phyloP scores from a whole-genome alignment of 225 moss, liverwort and hornwort species.

The Ulota crispa region DNA sequence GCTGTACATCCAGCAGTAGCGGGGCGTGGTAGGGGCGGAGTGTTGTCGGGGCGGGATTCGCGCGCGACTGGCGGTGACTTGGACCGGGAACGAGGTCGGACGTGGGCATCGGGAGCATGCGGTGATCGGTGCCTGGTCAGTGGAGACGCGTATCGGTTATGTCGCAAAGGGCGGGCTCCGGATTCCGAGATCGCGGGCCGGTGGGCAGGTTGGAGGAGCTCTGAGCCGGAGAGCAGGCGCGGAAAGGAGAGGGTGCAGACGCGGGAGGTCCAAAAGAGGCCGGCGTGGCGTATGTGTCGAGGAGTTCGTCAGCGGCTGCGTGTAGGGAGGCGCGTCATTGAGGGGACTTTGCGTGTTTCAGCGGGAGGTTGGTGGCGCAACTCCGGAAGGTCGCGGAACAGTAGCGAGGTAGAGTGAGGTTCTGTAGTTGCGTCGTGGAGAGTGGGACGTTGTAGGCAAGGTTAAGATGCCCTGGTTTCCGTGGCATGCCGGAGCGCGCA shows the following conservation, averaged over 20 bases:
- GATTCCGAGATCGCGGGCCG: too few species aligned
- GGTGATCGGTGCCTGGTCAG: neutral
- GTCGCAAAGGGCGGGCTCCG: too few species aligned
- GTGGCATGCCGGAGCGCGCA: neutral
- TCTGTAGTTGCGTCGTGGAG: neutral
- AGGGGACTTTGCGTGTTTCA: neutral
- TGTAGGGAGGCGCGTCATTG: neutral
- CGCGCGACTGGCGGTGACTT: neutral
- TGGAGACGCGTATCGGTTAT: neutral
- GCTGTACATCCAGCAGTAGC: conserved; percentile 87
- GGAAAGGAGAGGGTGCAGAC: neutral
- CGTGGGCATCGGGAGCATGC: neutral
- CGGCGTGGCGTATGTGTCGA: neutral
- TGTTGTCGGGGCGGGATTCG: neutral
- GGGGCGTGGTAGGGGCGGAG: conserved; percentile 7
- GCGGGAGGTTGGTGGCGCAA: neutral
- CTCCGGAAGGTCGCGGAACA: neutral
- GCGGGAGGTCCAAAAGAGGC: neutral
- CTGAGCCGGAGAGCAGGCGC: too few species aligned
- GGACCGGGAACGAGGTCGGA: neutral
- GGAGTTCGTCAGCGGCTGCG: neutral
- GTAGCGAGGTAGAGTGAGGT: neutral
- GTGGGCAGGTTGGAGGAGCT: too few species aligned
- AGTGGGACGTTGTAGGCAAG: neutral
- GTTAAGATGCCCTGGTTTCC: neutral